phyloP scores from a whole-genome alignment of 1,284 basidiomycete species.

The Porogramme epimiltina region DNA sequence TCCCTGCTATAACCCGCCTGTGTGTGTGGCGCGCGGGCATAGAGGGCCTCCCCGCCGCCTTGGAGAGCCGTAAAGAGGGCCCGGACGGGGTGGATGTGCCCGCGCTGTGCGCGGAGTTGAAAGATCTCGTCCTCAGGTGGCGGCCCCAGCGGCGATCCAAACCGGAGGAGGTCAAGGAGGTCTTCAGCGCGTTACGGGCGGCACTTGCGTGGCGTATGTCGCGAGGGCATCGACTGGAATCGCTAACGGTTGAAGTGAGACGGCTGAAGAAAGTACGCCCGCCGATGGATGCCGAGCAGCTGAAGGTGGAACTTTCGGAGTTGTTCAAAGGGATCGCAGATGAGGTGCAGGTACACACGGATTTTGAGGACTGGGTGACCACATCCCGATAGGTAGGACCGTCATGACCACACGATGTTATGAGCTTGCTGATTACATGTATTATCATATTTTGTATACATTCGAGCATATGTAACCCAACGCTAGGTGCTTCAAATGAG shows the following conservation, averaged over 20 bases:
- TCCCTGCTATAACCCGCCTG: slow-evolving; percentile 3
- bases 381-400: not conserved
- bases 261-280: not conserved
- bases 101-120: not conserved
- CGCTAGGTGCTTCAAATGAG: too few relatives aligned
- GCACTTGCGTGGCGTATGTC: not conserved
- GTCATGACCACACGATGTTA: too few relatives aligned
- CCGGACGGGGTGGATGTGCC: not conserved
- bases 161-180: not conserved
- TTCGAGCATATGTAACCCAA: too few relatives aligned
- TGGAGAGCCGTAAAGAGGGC: not conserved
- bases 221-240: not conserved
- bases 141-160: not conserved
- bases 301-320: not conserved
- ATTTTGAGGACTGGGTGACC: not conserved
- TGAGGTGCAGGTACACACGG: not conserved
- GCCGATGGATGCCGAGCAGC: not conserved
- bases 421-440: too few relatives aligned
- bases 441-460: too few relatives aligned
- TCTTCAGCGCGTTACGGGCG: not conserved
- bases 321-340: not conserved
- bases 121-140: slow-evolving; percentile 3
- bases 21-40: not conserved
- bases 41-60: not conserved
- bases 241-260: not conserved